These are phyloP conservation scores for Diaporthe velutina DNA, from an alignment of 2,329 filamentous ascomycete genomes.

Conservation along the genomic window DNA sequence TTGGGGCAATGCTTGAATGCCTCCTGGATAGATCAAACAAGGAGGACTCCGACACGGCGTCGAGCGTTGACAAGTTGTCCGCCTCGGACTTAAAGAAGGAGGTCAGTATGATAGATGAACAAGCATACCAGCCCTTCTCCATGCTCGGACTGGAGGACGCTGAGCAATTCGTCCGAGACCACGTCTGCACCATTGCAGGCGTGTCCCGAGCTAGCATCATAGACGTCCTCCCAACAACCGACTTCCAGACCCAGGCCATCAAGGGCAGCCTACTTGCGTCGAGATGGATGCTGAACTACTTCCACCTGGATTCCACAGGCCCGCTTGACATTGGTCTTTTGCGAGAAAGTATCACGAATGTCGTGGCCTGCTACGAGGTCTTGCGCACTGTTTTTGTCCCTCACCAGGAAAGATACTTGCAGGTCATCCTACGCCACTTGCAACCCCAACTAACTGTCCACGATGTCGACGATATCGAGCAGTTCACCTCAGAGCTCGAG, in stretches of 20 bases:
- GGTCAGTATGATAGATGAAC: neutral
- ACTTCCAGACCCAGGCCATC: constrained; percentile 45
- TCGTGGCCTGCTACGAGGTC: neutral
- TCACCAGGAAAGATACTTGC: neutral
- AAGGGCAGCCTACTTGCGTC: neutral
- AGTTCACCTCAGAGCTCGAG: neutral
- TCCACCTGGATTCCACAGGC: neutral
- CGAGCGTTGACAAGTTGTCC: neutral
- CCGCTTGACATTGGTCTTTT: neutral
- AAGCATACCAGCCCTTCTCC: neutral
- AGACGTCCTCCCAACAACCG: constrained; percentile 38
- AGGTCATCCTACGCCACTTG: neutral
- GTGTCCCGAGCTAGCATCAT: constrained; percentile 14
- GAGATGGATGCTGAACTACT: constrained; percentile 7
- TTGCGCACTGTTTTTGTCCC: constrained; percentile 13
- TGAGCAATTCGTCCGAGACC: constrained; percentile 8
- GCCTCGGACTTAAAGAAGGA: neutral
- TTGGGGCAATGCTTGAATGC: constrained; percentile 5
- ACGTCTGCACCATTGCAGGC: neutral
- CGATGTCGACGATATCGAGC: constrained; percentile 9
- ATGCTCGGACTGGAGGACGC: neutral
- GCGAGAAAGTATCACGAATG: neutral
- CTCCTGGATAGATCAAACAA: neutral
- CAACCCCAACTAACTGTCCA: neutral
- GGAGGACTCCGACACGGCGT: neutral